Evolutionary conservation across 345 rosid species (phyloP).

Genomic region (Arabis alpina): DNA sequence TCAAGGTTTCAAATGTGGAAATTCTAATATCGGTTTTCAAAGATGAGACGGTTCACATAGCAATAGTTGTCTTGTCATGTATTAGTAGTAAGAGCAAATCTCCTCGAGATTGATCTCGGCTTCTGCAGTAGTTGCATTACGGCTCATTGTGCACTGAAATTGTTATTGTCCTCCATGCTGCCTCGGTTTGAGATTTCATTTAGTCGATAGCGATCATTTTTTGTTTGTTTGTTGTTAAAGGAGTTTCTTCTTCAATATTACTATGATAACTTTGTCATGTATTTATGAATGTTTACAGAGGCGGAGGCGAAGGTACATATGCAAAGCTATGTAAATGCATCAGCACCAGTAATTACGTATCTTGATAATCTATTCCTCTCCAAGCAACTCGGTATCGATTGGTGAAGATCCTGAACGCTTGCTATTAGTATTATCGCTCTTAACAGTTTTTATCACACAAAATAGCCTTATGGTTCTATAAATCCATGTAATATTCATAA

Average conservation of each 20-base stretch:
- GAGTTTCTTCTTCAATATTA: slow-evolving; percentile 9
- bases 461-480: slow-evolving; percentile 1
- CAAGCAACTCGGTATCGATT: slow-evolving; percentile 79
- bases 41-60: slow-evolving; percentile 1
- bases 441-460: slow-evolving; percentile 5
- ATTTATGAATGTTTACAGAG: slow-evolving; percentile 51
- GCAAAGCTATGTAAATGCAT: slow-evolving; percentile 66
- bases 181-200: slow-evolving; percentile 8
- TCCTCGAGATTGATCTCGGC: not conserved
- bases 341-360: slow-evolving; percentile 61
- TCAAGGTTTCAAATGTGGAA: not conserved
- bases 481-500: slow-evolving; percentile 13
- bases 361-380: slow-evolving; percentile 70
- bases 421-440: not conserved
- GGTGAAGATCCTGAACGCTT: slow-evolving; percentile 53
- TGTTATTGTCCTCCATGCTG: not conserved
- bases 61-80: not conserved
- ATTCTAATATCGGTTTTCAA: not conserved
- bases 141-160: not conserved
- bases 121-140: slow-evolving; percentile 1
- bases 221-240: not conserved
- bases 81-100: not conserved
- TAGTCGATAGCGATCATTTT: not conserved
- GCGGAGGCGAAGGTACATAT: slow-evolving; percentile 68
- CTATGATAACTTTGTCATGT: not conserved